These are phyloP conservation scores for Curvularia lunata DNA, from an alignment of 2,329 filamentous ascomycete genomes.

Conservation along the genomic window DNA sequence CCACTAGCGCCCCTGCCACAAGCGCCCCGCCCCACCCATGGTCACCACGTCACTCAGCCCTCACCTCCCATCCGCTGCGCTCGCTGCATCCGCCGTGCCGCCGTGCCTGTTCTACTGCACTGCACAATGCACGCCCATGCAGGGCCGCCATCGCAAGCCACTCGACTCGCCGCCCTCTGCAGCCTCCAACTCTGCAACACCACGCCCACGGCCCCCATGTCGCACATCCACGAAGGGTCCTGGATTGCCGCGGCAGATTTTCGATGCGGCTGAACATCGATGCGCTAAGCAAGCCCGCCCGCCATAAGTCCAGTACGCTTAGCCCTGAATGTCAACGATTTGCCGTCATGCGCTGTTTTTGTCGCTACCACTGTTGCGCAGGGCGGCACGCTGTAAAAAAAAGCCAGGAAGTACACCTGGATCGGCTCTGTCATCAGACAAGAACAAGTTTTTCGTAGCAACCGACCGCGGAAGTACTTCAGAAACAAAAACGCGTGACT, in stretches of 20 bases:
- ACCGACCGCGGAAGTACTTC: background rate
- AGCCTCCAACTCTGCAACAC: background rate
- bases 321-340: slow-evolving; percentile 1
- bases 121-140: background rate
- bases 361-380: background rate
- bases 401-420: background rate
- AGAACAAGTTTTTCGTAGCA: background rate
- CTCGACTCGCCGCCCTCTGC: background rate
- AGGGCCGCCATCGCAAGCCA: background rate
- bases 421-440: background rate
- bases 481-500: background rate
- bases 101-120: background rate
- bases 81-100: background rate
- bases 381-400: background rate
- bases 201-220: background rate
- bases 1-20: slow-evolving; percentile 4
- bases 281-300: slow-evolving; percentile 4
- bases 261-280: slow-evolving; percentile 1
- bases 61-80: slow-evolving; percentile 9
- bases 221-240: background rate
- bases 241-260: background rate
- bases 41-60: slow-evolving; percentile 26
- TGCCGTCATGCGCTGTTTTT: background rate
- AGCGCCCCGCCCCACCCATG: slow-evolving; percentile 14
- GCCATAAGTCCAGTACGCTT: background rate